A percentile compares a stretch with the other conserved stretches of the same genome.
phyloP scores from a whole-genome alignment of 306 rosid species.

The Betula pendula region DNA sequence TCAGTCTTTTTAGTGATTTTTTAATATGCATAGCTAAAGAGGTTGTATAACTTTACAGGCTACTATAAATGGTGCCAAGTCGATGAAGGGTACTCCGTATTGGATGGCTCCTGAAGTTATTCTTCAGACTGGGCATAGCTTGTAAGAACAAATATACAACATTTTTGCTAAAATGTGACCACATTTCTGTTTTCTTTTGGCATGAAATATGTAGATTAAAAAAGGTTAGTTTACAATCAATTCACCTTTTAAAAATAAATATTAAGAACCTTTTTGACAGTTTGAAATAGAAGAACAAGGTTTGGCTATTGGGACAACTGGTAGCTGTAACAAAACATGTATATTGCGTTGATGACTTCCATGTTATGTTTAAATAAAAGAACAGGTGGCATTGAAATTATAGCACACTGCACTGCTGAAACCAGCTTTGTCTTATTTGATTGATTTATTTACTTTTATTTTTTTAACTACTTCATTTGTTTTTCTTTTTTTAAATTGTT shows the following conservation, averaged over 20 bases:
- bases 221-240: slow-evolving; percentile 11
- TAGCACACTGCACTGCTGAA: not conserved
- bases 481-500: not conserved
- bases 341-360: not conserved
- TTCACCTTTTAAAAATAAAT: not conserved
- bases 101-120: slow-evolving; percentile 99
- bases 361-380: not conserved
- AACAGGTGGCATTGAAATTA: not conserved
- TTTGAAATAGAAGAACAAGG: slow-evolving; percentile 1
- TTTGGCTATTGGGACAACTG: not conserved
- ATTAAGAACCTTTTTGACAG: not conserved
- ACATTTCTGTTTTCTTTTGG: not conserved
- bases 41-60: slow-evolving; percentile 55
- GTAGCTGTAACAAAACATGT: slow-evolving; percentile 12
- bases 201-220: slow-evolving; percentile 8
- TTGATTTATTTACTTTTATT: not conserved
- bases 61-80: slow-evolving; percentile 83
- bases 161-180: slow-evolving; percentile 2
- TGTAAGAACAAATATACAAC: slow-evolving; percentile 50
- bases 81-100: slow-evolving; percentile 96
- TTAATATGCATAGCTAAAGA: slow-evolving; percentile 18
- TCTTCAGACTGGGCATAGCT: slow-evolving; percentile 93
- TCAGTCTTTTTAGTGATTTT: slow-evolving; percentile 19
- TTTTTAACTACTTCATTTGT: not conserved
- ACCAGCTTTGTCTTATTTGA: not conserved